phyloP scores from a whole-genome alignment of 2,329 filamentous ascomycete species.

The Alternaria brassicicola region DNA sequence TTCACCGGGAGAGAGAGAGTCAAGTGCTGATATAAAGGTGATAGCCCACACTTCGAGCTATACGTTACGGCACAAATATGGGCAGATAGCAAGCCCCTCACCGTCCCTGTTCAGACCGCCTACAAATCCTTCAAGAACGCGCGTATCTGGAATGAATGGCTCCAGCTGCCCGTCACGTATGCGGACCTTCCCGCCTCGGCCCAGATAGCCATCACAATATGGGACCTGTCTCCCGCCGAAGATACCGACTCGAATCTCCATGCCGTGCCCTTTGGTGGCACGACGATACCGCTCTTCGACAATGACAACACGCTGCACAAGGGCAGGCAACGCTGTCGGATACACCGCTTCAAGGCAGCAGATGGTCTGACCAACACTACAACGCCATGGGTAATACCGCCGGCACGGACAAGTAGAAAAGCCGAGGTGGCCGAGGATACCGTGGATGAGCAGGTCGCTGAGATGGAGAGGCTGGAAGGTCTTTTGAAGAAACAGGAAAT shows the following conservation, averaged over 20 bases:
- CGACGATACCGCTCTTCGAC: slow-evolving; percentile 90
- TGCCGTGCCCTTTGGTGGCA: slow-evolving; percentile 90
- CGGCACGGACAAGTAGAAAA: slow-evolving; percentile 59
- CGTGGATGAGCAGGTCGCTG: slow-evolving; percentile 73
- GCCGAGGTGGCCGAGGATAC: slow-evolving; percentile 54
- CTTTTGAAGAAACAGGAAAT: slow-evolving; percentile 98
- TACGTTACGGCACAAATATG: slow-evolving; percentile 93
- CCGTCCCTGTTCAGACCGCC: slow-evolving; percentile 87
- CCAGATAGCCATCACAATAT: slow-evolving; percentile 88
- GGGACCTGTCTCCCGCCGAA: slow-evolving; percentile 87
- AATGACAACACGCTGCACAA: slow-evolving; percentile 89
- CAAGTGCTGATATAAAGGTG: slow-evolving; percentile 5
- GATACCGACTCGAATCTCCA: slow-evolving; percentile 73
- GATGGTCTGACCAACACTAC: slow-evolving; percentile 82
- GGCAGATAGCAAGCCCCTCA: slow-evolving; percentile 93
- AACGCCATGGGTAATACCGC: slow-evolving; percentile 72
- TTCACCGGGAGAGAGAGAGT: not conserved
- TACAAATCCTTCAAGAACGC: slow-evolving; percentile 86
- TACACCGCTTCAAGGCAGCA: slow-evolving; percentile 81
- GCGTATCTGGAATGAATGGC: slow-evolving; percentile 92
- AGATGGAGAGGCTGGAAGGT: slow-evolving; percentile 86
- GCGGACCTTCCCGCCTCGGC: slow-evolving; percentile 80
- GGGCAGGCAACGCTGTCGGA: slow-evolving; percentile 86
- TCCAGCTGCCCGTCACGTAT: slow-evolving; percentile 84
- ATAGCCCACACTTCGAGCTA: slow-evolving; percentile 80